phyloP scores from a whole-genome alignment of 2,329 filamentous ascomycete genomes.

The Sporothrix mexicana region DNA sequence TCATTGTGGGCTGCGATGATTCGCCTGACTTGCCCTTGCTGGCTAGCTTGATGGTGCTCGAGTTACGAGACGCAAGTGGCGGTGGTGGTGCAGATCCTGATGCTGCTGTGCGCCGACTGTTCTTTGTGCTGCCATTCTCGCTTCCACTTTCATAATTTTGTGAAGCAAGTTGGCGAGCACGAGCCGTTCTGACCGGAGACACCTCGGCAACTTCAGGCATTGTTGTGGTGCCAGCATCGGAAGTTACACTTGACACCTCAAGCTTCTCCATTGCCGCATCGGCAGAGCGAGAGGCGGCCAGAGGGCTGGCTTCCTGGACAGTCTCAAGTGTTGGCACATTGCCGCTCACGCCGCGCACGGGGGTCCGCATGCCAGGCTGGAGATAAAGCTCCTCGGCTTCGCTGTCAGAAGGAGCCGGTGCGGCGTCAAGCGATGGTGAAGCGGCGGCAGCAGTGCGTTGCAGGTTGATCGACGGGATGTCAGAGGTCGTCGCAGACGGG shows the following conservation, averaged over 20 bases:
- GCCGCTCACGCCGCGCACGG: conserved; percentile 63
- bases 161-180: conserved; percentile 61
- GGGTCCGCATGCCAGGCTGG: conserved; percentile 63
- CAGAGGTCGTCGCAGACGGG: conserved; percentile 39
- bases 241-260: conserved; percentile 53
- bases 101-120: conserved; percentile 52
- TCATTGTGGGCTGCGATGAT: conserved; percentile 87
- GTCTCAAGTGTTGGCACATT: conserved; percentile 76
- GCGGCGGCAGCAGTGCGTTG: conserved; percentile 55
- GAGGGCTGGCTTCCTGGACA: conserved; percentile 85
- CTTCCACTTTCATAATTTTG: conserved; percentile 52
- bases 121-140: conserved; percentile 63
- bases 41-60: conserved; percentile 67
- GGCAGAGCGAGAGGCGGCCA: conserved; percentile 66
- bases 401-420: conserved; percentile 53
- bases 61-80: conserved; percentile 66
- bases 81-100: conserved; percentile 46
- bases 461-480: conserved; percentile 59
- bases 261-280: conserved; percentile 58
- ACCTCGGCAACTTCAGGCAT: conserved; percentile 51
- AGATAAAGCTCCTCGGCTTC: conserved; percentile 58
- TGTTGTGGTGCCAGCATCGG: conserved; percentile 50
- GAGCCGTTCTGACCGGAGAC: conserved; percentile 51
- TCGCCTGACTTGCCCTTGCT: conserved; percentile 73
- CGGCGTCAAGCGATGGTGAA: conserved; percentile 51